Evolutionary conservation across 148 eudicot genomes (phyloP), one percentile per base, ranked within the genome.

Genomic region (Spergularia bocconei): DNA sequence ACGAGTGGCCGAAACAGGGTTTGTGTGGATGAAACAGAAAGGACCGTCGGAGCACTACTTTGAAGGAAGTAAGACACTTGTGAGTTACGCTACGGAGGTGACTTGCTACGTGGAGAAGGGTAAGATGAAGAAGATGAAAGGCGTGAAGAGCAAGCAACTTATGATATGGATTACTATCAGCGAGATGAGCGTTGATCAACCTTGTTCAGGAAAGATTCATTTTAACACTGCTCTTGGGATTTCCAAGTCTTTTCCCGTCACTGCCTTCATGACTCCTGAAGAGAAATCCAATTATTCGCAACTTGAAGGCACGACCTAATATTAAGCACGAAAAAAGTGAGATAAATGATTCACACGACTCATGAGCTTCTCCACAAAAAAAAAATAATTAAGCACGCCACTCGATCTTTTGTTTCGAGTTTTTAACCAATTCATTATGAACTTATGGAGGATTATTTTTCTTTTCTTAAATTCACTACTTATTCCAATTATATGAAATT

Each of bases 11-110:
- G 87, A 85, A 11, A 93, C 98, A 0, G 98, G 98, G 7, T 93
- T 90, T 50, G 91, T 93, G 19, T 91, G 97, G 98, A 91, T 93
- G 98, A 93, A 85, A 69, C 95, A 88, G 57, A 85, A 85, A 69
- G 85, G 83, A 0, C 87, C 93, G 2, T 91, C 84, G 14, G 91
- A 91, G 84, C 97, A 93, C 70, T 86, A 87, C 64, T 91, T 93
- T 51, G 81, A 75, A 21, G 84, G 64, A 59, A 84, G 81, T 3
- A 88, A 91, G 50, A 84, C 90, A 1, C 82, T 74, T 0, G 94
- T 88, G 8, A 90, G 91, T 72, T 93, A 93, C 66, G 89, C 86
- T 0, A 59, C 75, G 0, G 98, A 93, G 78, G 97, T 93, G 48
- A 91, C 95, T 5, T 85, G 86, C 0, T 90, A 90, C 39, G 80